Base-by-base conservation (phyloP, 1,139 yeast genomes). In the Geotrichum candidum region DNA sequence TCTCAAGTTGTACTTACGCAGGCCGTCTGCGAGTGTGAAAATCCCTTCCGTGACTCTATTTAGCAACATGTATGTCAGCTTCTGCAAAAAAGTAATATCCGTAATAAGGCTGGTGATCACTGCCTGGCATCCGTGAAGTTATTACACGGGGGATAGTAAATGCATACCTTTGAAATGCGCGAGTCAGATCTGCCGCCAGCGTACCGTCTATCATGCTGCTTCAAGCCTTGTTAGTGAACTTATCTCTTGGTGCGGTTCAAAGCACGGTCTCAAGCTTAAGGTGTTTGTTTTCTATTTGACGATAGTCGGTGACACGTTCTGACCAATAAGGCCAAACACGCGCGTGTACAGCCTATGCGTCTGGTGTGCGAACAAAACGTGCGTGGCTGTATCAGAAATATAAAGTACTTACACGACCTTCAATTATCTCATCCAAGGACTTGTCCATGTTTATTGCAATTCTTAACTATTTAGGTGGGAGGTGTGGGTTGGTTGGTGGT, bases 351-450 rank as follows among this genome's bases (percentile, higher is more conserved):
- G n/a, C n/a, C 22, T 41, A n/a, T 2, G 9, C 10, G 10, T 41
- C 22, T 18, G 5, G 10, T 41, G 22, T 23, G 41, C 41, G n/a
- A 13, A 15, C 3, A 15, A 41, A 18, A 18, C 3, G 5, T 41
- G n/a, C 18, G 23, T 18, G n/a, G 22, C 48, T 41, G 7, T 41
- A 23, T n/a, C n/a, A 2, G n/a, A n/a, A 9, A 41, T n/a, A 41
- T n/a, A n/a, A 23, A 7, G 13, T 29, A 60, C 63, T 18, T 62
- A 62, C 63, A 23, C 65, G 54, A 58, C 70, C 69, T 22, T 69
- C 68, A 55, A 74, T 73, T 59, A 74, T 74, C 61, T 74, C 77
- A 68, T 74, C 77, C 51, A 73, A 66, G 59, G 76, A 73, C 67
- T 71, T 71, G 64, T 73, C 76, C 74, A 73, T 70, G 51, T 51